Evolutionary conservation across 768 basidiomycete genomes (phyloP).

Genomic region (Naganishia kalamii): DNA sequence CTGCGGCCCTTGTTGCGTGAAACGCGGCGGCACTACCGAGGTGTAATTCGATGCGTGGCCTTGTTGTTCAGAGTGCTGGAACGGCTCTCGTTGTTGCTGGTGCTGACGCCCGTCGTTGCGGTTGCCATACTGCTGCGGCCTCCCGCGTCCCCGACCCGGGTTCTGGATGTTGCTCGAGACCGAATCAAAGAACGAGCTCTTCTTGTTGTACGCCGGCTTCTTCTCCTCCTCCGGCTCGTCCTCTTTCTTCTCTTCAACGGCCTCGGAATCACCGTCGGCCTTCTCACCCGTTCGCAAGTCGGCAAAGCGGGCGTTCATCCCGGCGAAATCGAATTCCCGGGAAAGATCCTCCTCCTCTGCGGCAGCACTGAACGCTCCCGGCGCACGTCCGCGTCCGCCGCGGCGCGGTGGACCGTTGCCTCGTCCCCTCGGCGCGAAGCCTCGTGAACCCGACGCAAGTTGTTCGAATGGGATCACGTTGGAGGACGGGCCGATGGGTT

Average conservation of each 20-base stretch:
- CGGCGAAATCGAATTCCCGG: conserved; percentile 24
- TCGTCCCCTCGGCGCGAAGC: not conserved
- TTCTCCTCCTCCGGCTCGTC: not conserved
- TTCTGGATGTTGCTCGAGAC: conserved; percentile 21
- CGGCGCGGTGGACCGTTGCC: not conserved
- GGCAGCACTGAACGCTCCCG: not conserved
- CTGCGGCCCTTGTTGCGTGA: not conserved
- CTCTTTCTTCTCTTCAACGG: conserved; percentile 5
- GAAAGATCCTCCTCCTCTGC: conserved; percentile 1
- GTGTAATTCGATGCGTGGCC: no score
- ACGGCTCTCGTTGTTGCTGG: not conserved
- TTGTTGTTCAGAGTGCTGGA: not conserved
- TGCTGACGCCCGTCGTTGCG: not conserved
- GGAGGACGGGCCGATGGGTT: not conserved
- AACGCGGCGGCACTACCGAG: not conserved
- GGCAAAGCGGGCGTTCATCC: conserved; percentile 23
- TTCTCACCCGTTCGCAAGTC: conserved; percentile 11
- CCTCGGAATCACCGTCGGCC: no score
- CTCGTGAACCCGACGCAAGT: conserved; percentile 2
- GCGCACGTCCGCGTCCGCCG: not conserved
- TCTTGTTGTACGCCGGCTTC: conserved; percentile 23
- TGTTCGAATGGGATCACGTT: conserved; percentile 3
- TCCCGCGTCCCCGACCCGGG: not conserved
- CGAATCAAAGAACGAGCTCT: conserved; percentile 26
- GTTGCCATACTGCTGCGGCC: not conserved